Percentiles rank a stretch among this genome's conserved stretches.
Evolutionary conservation across 1,284 basidiomycete genomes (phyloP).

Genomic region (Ustilago vetiveriae): DNA sequence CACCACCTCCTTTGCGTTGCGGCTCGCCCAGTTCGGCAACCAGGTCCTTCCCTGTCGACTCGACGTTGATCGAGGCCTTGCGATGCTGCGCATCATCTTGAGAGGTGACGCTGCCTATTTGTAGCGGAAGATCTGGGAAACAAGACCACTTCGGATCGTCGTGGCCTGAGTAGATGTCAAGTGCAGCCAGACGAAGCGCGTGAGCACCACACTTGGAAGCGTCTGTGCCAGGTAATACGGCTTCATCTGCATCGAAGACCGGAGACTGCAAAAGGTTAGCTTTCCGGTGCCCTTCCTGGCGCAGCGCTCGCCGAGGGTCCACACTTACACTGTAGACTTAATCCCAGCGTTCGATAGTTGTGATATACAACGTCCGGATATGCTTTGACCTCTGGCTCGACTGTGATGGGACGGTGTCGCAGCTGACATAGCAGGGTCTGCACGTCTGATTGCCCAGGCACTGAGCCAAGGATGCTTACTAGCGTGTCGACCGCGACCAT

Average conservation of each 20-base stretch:
- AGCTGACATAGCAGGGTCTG: slow-evolving; percentile 8
- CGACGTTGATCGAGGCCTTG: slow-evolving; percentile 3
- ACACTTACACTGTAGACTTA: slow-evolving; percentile 47
- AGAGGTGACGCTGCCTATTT: background rate
- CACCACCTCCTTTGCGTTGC: slow-evolving; percentile 38
- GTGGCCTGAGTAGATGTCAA: slow-evolving; percentile 37
- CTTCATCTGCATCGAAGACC: slow-evolving; percentile 9
- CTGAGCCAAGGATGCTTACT: slow-evolving; percentile 3
- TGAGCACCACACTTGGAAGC: slow-evolving; percentile 9
- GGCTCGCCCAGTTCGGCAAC: slow-evolving; percentile 33
- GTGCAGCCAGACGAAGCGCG: slow-evolving; percentile 15
- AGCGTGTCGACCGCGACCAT: slow-evolving; percentile 14
- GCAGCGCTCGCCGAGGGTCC: too few relatives aligned
- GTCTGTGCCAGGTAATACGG: background rate
- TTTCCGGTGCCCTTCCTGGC: background rate
- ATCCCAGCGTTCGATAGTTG: slow-evolving; percentile 22
- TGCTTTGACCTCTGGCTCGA: slow-evolving; percentile 15
- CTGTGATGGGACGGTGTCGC: background rate
- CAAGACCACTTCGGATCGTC: slow-evolving; percentile 22
- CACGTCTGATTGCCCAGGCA: slow-evolving; percentile 2
- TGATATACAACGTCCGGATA: slow-evolving; percentile 37
- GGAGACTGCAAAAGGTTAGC: background rate
- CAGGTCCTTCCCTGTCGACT: slow-evolving; percentile 28
- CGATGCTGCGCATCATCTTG: background rate
- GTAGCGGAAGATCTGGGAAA: slow-evolving; percentile 21